Evolutionary conservation across 345 rosid genomes (phyloP).

Genomic region (Sonneratia alba): DNA sequence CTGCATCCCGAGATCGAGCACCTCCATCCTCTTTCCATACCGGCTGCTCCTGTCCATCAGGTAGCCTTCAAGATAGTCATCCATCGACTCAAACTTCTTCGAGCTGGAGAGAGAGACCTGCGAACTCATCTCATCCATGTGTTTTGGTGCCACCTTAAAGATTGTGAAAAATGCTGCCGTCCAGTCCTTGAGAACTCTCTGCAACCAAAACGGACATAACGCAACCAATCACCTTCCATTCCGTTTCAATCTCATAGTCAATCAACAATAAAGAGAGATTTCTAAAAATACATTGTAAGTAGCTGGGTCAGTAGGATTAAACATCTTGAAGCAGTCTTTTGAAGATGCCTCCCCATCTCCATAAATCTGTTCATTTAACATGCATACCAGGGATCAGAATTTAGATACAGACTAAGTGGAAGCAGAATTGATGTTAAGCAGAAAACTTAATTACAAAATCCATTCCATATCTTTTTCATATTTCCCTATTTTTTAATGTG

Average conservation of each 20-base stretch:
- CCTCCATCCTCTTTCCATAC: constrained; percentile 81
- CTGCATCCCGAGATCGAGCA: constrained; percentile 88
- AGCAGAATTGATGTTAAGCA: not conserved
- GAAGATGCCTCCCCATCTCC: constrained; percentile 58
- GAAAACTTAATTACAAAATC: not conserved
- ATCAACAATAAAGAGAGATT: not conserved
- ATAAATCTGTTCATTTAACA: constrained; percentile 45
- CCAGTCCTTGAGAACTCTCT: constrained; percentile 89
- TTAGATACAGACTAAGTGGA: not conserved
- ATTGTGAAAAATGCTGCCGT: constrained; percentile 70
- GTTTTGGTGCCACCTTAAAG: constrained; percentile 49
- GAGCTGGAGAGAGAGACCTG: constrained; percentile 23
- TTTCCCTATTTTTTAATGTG: not conserved
- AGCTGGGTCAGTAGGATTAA: constrained; percentile 69
- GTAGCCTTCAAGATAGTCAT: constrained; percentile 87
- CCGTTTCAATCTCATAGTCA: not conserved
- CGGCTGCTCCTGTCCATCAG: constrained; percentile 73
- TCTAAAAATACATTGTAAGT: constrained; percentile 55
- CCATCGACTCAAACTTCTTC: constrained; percentile 74
- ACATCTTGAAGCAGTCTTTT: constrained; percentile 91
- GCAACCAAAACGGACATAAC: constrained; percentile 16
- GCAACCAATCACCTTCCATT: not conserved
- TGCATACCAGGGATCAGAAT: not conserved
- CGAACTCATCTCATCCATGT: constrained; percentile 27
- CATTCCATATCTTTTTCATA: not conserved